These are phyloP conservation scores for Hanseniaspora meyeri DNA, from an alignment of 805 yeast species.

Conservation along the genomic window DNA sequence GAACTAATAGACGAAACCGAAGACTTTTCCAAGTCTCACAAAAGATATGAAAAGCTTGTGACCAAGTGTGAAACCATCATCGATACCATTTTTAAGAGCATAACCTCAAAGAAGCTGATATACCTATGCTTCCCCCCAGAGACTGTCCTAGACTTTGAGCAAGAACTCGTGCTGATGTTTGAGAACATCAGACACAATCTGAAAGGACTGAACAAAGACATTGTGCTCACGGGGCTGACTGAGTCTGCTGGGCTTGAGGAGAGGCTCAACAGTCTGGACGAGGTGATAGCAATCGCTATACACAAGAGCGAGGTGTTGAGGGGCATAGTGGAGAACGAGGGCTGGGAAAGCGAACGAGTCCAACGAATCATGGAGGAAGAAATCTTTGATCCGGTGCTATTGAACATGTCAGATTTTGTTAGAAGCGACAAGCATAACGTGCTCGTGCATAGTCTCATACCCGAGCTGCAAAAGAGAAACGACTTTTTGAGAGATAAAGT, in stretches of 20 bases:
- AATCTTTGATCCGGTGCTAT: neutral
- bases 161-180: neutral
- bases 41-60: neutral
- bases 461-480: slow-evolving; percentile 21
- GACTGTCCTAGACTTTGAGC: neutral
- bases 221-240: neutral
- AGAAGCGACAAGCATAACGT: neutral
- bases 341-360: neutral
- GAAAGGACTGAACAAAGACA: neutral
- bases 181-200: neutral
- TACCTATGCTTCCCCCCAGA: slow-evolving; percentile 7
- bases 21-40: neutral
- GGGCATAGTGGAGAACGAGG: neutral
- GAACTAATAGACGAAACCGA: neutral
- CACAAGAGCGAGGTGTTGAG: neutral
- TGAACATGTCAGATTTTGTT: neutral
- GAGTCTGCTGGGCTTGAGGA: neutral
- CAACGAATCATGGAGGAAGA: slow-evolving; percentile 2
- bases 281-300: slow-evolving; percentile 1
- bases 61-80: slow-evolving; percentile 3
- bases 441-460: slow-evolving; percentile 11
- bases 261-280: slow-evolving; percentile 5
- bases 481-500: slow-evolving; percentile 19
- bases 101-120: slow-evolving; percentile 5
- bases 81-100: neutral